Conservation (phyloP, 2,329 filamentous ascomycete genomes). For the Pestalotiopsis sp. region DNA sequence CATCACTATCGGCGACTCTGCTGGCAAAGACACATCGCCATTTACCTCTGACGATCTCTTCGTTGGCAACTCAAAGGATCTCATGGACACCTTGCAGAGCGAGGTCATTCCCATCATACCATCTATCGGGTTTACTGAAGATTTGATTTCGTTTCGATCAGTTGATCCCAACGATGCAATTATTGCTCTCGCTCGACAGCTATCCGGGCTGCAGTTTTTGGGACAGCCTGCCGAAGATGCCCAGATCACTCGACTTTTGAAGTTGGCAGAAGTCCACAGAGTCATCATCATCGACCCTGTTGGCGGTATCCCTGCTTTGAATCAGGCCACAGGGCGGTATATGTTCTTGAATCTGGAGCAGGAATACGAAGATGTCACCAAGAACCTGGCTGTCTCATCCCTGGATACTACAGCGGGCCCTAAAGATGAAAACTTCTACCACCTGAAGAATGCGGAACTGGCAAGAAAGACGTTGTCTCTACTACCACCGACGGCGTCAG, state of each 20-base stretch:
- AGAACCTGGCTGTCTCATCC: slow-evolving; percentile 51
- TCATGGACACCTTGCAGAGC: slow-evolving; percentile 68
- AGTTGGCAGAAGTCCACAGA: slow-evolving; percentile 65
- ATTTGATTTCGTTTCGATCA: slow-evolving; percentile 39
- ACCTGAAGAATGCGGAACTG: slow-evolving; percentile 73
- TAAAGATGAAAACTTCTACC: slow-evolving; percentile 32
- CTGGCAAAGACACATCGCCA: slow-evolving; percentile 28
- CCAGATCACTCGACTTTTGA: slow-evolving; percentile 34
- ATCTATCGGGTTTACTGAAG: slow-evolving; percentile 44
- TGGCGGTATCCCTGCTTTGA: slow-evolving; percentile 77
- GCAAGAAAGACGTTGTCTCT: slow-evolving; percentile 72
- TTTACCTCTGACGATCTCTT: slow-evolving; percentile 37
- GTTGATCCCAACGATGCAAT: slow-evolving; percentile 65
- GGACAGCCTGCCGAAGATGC: slow-evolving; percentile 42
- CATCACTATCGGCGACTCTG: slow-evolving; percentile 41
- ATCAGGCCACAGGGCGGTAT: slow-evolving; percentile 66
- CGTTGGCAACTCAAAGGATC: slow-evolving; percentile 50
- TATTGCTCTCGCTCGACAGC: slow-evolving; percentile 75
- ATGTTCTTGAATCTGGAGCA: slow-evolving; percentile 94
- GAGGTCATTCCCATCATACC: slow-evolving; percentile 74
- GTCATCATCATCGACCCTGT: slow-evolving; percentile 87
- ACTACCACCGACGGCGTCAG: slow-evolving; percentile 83
- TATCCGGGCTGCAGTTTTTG: slow-evolving; percentile 66
- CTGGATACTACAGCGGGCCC: slow-evolving; percentile 26
- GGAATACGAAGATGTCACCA: slow-evolving; percentile 73